A percentile compares a stretch with the other conserved stretches of the same genome.
Evolutionary conservation across 805 yeast species (phyloP).

Genomic region (Kluyveromyces wickerhamii): DNA sequence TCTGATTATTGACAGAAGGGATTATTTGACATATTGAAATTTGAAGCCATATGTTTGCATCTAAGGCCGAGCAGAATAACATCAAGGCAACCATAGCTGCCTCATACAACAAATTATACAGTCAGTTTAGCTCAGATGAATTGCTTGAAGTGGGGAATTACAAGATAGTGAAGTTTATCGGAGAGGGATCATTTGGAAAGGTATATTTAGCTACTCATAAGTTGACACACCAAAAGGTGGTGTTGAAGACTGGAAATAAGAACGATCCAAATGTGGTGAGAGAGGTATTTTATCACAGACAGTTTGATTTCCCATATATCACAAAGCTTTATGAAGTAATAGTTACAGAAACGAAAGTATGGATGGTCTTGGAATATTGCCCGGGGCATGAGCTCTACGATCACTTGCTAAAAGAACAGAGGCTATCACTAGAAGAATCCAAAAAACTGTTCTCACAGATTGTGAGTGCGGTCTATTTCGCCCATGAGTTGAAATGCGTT

Average conservation of each 20-base stretch:
- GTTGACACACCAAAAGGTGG: conserved; percentile 68
- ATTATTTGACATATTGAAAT: neutral
- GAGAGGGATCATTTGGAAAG: conserved; percentile 90
- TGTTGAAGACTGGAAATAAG: conserved; percentile 70
- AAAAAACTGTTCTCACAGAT: conserved; percentile 55
- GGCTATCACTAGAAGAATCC: conserved; percentile 44
- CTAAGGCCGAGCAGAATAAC: conserved; percentile 26
- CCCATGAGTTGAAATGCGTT: conserved; percentile 68
- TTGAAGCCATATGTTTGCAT: conserved; percentile 9
- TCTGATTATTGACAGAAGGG: too few species aligned
- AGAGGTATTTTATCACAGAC: conserved; percentile 83
- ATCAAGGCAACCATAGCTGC: conserved; percentile 42
- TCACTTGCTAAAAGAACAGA: conserved; percentile 44
- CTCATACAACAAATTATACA: conserved; percentile 53
- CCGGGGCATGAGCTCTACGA: conserved; percentile 73
- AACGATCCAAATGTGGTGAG: conserved; percentile 81
- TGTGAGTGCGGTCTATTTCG: conserved; percentile 50
- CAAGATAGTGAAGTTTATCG: conserved; percentile 61
- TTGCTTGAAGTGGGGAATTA: conserved; percentile 75
- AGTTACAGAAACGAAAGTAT: conserved; percentile 68
- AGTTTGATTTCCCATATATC: conserved; percentile 75
- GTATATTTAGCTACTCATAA: conserved; percentile 79
- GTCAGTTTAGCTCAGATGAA: conserved; percentile 39
- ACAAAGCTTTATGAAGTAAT: conserved; percentile 81
- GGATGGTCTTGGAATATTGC: conserved; percentile 89